Evolutionary conservation across 345 rosid genomes (phyloP), one percentile per base, ranked within the genome.

Genomic region (Pistacia atlantica): DNA sequence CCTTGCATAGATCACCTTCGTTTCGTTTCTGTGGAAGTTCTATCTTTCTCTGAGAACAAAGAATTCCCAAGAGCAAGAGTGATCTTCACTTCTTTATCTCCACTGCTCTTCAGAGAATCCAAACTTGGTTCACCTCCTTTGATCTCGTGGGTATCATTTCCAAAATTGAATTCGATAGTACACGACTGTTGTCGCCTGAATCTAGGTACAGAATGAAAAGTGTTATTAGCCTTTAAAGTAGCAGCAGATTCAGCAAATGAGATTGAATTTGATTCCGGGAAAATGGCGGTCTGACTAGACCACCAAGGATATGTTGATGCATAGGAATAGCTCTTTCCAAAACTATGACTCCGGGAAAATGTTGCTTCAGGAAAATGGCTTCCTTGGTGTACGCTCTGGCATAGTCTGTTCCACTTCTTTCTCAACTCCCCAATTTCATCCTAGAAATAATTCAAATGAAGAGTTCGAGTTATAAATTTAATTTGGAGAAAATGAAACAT

Each of bases 61-160:
- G 83, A 88, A 81, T 76, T 87, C 12, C 98, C 97, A 62, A 94
- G 92, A 13, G 87, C 91, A 77, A 94, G 97, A 64, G 91, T 89
- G 80, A 91, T 86, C 79, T 87, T 92, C 20, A 84, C 87, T 57
- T 94, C 97, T 76, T 85, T 86, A 18, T 86, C 93, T 72, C 85
- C 88, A 62, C 71, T 77, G 77, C 80, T 87, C 86, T 86, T 90
- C 66, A 92, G 84, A 60, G 83, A 82, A 86, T 90, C 90, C 83
- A 92, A 87, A 80, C 84, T 90, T 28, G 89, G 77, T 59, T 85
- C 91, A 67, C 73, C 73, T 16, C 77, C 77, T 71, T 67, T 79
- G 67, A 78, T 75, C 79, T 80, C 82, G 62, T 67, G 82, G 18
- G 65, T 28, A 59, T 73, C 76, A 65, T 69, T 78, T 18, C 89